Base-by-base conservation (phyloP, 176 grass and related monocot species). In the Carex parvula region DNA sequence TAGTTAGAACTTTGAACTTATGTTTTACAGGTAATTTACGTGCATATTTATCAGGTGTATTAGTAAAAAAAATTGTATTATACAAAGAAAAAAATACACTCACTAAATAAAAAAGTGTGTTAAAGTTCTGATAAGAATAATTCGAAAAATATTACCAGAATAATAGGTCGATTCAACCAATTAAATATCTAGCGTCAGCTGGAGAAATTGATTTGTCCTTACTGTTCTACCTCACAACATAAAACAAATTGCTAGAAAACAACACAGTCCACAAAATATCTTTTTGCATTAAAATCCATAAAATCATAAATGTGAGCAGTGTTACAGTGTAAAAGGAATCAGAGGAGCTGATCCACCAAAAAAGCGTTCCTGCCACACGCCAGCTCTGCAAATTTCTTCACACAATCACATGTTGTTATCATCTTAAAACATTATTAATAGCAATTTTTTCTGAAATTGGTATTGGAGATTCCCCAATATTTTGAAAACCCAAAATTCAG, bases 251-350 rank as follows among this genome's bases (percentile, higher is more conserved):
- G 7, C 17, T 16, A 17, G 8, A 37, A 68, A 77, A 21, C 6
- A 61, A 60, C 8, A 39, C 48, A 57, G 2, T 30, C 3, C 21
- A 78, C 41, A 80, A 20, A 39, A 61, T 13, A 18, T 15, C 15
- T n/a, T 70, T 70, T n/a, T 2, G 7, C 0, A 2, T 6, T 70
- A n/a, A 15, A 65, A 68, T 68, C 4, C 64, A 17, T 68, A 17
- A 68, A 61, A 68, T 17, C 39, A 71, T 71, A 46, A 66, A 67
- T 81, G 57, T 46, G 22, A 41, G 60, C 10, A 60, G 32, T 63
- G 79, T 15, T 48, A 64, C 10, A 60, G 32, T 63, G 79, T 15
- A 64, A 64, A 81, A 76, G 46, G 71, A 76, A 76, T 76, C 71
- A 75, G 24, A 75, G 24, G 37, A 75, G 14, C 39, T 75, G 46